Evolutionary conservation across 768 basidiomycete genomes (phyloP), one percentile per base, ranked within the genome.

Genomic region (Kwoniella shandongensis): DNA sequence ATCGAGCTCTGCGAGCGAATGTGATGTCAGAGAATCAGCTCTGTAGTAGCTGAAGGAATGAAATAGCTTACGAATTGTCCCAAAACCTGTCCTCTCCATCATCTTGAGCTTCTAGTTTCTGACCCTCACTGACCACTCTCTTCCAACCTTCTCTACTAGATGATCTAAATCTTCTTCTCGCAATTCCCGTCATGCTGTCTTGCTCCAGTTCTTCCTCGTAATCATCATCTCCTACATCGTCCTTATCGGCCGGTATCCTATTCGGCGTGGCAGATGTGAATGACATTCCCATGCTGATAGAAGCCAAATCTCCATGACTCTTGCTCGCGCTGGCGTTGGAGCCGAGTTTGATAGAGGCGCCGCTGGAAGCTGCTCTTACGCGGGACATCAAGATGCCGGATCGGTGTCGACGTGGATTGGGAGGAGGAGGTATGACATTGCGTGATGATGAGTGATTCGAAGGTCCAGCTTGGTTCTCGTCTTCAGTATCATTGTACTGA

Each of bases 301-400:
- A 42, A n/a, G 36, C 44, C 13, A 69, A 30, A 54, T 67, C 66
- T 8, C 68, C 69, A 45, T 50, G 65, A 41, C 63, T 65, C 50
- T 68, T 67, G 44, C 63, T 65, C 32, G 46, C 61, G 15, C 47
- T 41, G 30, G 65, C 59, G 22, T 45, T 56, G 27, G 17, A 30
- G 22, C 44, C 44, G 49, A 58, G 32, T 32, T 49, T 59, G 41
- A 59, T 54, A 15, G 29, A 29, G 32, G 48, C 36, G 29, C 63
- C 65, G 32, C 59, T 52, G 10, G 65, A 69, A 6, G 54, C 45
- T 23, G 67, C 66, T 53, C 74, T 36, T 0, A 70, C 69, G 18
- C 67, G 61, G 0, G 72, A 70, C 60, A 76, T 65, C 35, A 73
- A 59, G 4, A 76, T 60, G 6, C 74, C 72, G 10, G 66, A 65